These are phyloP conservation scores for Apiotrichum laibachii DNA, from an alignment of 1,284 basidiomycete species.

Conservation along the genomic window DNA sequence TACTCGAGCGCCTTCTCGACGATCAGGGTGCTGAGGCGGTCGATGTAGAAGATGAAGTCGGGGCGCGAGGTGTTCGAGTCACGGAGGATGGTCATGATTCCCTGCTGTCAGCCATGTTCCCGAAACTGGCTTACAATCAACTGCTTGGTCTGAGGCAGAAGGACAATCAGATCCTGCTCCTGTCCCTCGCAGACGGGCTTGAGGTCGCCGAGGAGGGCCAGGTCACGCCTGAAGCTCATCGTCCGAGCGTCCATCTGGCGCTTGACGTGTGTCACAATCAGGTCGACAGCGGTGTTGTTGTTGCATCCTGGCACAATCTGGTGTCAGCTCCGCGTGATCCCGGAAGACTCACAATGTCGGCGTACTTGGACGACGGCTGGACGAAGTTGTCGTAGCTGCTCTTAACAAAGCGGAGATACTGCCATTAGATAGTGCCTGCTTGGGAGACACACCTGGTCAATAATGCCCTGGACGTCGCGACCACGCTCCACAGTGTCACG, in stretches of 20 bases:
- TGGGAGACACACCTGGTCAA: conserved; percentile 64
- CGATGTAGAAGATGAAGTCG: conserved; percentile 66
- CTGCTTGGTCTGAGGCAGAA: conserved; percentile 78
- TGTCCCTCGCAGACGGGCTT: conserved; percentile 21
- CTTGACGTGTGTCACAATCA: conserved; percentile 87
- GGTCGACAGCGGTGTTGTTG: conserved; percentile 78
- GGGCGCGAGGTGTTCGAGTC: conserved; percentile 67
- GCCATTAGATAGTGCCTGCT: conserved; percentile 6
- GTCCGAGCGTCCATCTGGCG: conserved; percentile 76
- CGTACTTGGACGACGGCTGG: conserved; percentile 77
- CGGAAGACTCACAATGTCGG: conserved; percentile 69
- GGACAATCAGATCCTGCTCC: conserved; percentile 47
- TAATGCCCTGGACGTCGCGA: conserved; percentile 75
- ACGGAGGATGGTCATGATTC: conserved; percentile 81
- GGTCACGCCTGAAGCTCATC: conserved; percentile 67
- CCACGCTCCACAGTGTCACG: conserved; percentile 87
- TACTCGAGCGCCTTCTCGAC: conserved; percentile 79
- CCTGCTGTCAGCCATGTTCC: conserved; percentile 54
- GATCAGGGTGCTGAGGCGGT: conserved; percentile 78
- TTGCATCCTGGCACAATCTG: conserved; percentile 88
- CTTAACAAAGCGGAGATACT: conserved; percentile 82
- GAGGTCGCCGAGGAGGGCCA: conserved; percentile 48
- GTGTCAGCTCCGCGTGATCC: not conserved
- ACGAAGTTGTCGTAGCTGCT: conserved; percentile 94
- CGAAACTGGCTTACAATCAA: conserved; percentile 58